A percentile compares a stretch with the other conserved stretches of the same genome.
phyloP scores from a whole-genome alignment of 2,329 filamentous ascomycete species.

The Chlorencoelia australis region DNA sequence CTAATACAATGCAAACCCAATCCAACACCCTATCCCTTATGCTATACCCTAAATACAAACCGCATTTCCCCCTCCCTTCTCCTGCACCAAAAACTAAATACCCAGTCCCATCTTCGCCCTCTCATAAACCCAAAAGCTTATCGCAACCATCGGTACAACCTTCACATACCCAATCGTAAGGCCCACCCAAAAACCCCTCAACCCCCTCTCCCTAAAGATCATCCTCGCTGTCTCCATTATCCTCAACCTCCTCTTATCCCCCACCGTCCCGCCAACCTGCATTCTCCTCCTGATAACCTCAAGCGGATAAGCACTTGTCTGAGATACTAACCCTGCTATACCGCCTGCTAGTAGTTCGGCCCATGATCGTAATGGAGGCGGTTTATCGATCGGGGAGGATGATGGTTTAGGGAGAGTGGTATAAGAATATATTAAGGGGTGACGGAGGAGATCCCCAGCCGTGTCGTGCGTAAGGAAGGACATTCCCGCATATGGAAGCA shows the following conservation, averaged over 20 bases:
- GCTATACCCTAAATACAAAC: not conserved
- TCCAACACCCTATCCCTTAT: not conserved
- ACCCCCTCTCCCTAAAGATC: conserved; percentile 67
- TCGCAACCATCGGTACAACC: conserved; percentile 78
- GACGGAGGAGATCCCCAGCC: conserved; percentile 71
- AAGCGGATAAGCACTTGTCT: conserved; percentile 86
- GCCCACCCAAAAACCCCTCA: conserved; percentile 82
- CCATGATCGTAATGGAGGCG: conserved; percentile 68
- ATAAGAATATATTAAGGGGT: conserved; percentile 54
- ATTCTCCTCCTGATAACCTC: conserved; percentile 88
- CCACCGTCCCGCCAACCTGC: conserved; percentile 92
- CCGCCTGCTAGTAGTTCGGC: conserved; percentile 81
- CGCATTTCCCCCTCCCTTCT: conserved; percentile 8
- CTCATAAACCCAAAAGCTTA: conserved; percentile 57
- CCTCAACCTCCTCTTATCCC: conserved; percentile 70
- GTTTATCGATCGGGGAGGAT: conserved; percentile 46
- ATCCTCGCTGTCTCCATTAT: conserved; percentile 68
- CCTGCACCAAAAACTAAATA: conserved; percentile 35
- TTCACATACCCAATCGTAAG: conserved; percentile 93
- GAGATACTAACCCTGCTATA: conserved; percentile 76
- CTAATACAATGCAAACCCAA: conserved; percentile 1
- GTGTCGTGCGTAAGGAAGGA: conserved; percentile 95
- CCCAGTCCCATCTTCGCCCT: conserved; percentile 52
- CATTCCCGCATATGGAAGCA: conserved; percentile 93
- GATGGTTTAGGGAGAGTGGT: conserved; percentile 61